These are phyloP conservation scores for Musa itinerans DNA, from an alignment of 176 grass and related monocot genomes.

Conservation along the genomic window DNA sequence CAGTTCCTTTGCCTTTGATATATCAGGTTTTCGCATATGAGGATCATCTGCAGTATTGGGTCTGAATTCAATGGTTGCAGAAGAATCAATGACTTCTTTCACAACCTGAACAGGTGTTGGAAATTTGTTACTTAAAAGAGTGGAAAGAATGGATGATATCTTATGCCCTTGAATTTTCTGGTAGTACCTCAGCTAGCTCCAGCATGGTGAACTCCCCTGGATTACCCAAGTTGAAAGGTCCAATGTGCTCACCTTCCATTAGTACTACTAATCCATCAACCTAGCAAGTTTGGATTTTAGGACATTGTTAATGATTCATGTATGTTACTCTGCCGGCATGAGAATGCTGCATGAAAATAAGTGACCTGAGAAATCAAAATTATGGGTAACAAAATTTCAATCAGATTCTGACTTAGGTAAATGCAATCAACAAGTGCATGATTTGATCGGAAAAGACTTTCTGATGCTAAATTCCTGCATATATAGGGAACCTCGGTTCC, in stretches of 20 bases:
- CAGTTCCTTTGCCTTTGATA: conserved; percentile 69
- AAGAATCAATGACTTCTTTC: conserved; percentile 79
- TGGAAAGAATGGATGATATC: background rate
- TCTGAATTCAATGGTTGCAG: conserved; percentile 66
- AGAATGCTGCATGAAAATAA: background rate
- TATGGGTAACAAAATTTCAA: no score
- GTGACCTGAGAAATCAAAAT: no score
- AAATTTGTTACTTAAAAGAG: background rate
- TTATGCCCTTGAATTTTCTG: conserved; percentile 1
- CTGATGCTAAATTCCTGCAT: no score
- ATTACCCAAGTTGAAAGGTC: conserved; percentile 97
- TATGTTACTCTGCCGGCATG: background rate
- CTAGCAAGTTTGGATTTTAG: conserved; percentile 25
- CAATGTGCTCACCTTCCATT: conserved; percentile 77
- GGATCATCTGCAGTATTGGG: conserved; percentile 87
- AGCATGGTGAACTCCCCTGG: conserved; percentile 95
- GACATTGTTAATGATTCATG: conserved; percentile 6
- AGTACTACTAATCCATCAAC: conserved; percentile 76
- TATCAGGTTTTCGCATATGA: conserved; percentile 97
- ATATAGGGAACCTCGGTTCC: no score
- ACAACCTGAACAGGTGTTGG: conserved; percentile 44
- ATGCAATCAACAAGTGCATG: no score
- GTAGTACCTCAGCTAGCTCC: conserved; percentile 75
- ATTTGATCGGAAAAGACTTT: no score
- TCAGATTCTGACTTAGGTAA: no score